phyloP scores from a whole-genome alignment of 169 alveolate genomes.

The Blepharisma undulans region DNA sequence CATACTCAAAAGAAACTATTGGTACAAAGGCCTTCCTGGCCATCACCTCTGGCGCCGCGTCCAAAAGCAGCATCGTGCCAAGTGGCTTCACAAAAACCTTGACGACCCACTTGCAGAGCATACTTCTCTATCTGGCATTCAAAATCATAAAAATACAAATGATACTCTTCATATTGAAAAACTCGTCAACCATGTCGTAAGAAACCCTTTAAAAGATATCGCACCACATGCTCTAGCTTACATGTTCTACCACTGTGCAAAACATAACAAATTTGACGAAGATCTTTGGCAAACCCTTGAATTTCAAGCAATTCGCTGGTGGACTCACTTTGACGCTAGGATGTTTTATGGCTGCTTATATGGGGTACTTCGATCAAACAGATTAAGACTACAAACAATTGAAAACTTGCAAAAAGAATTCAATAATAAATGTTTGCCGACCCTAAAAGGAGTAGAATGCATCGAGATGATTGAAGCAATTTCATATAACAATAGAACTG shows the following conservation, averaged over 20 bases:
- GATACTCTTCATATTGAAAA: neutral
- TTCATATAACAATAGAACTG: neutral
- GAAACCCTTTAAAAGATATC: neutral
- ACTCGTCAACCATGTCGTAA: neutral
- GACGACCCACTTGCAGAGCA: neutral
- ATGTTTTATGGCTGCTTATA: conserved; percentile 13
- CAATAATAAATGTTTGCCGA: neutral
- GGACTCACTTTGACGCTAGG: neutral
- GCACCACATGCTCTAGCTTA: neutral
- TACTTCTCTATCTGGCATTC: neutral
- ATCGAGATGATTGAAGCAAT: conserved; percentile 1
- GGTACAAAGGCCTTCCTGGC: neutral
- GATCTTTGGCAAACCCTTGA: conserved; percentile 11
- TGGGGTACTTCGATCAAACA: neutral
- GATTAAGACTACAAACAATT: neutral
- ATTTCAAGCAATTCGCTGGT: neutral
- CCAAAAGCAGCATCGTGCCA: neutral
- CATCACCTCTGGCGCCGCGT: neutral
- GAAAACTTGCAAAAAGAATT: conserved; percentile 9
- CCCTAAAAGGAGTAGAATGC: neutral
- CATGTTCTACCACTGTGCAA: conserved; percentile 3
- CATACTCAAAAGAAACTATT: neutral
- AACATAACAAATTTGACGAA: neutral
- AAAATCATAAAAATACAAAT: neutral
- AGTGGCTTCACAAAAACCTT: neutral